phyloP scores from a whole-genome alignment of 257 asterid species.

The Avicennia marina region DNA sequence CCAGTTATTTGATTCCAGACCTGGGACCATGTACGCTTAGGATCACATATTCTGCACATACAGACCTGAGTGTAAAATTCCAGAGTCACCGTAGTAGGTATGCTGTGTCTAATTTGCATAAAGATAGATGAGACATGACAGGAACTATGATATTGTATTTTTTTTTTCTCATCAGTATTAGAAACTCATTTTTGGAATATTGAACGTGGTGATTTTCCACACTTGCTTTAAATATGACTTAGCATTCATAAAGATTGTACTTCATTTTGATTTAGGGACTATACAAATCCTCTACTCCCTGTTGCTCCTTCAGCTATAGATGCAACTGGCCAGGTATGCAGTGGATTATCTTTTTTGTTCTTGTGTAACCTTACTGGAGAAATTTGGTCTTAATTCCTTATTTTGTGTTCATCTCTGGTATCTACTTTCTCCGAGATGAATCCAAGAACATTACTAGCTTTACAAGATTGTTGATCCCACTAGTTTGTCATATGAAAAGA shows the following conservation, averaged over 20 bases:
- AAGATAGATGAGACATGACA: constrained; percentile 1
- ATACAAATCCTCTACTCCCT: constrained; percentile 65
- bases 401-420: not conserved
- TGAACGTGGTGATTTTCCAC: not conserved
- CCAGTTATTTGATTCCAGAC: constrained; percentile 60
- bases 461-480: no score
- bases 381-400: not conserved
- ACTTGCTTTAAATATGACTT: not conserved
- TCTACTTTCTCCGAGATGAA: no score
- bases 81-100: constrained; percentile 67
- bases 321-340: constrained; percentile 59
- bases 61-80: constrained; percentile 71
- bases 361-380: not conserved
- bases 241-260: not conserved
- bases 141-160: not conserved
- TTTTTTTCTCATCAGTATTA: not conserved
- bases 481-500: no score
- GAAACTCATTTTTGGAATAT: not conserved
- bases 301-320: constrained; percentile 79
- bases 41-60: constrained; percentile 72
- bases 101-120: not conserved
- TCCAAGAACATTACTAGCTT: no score
- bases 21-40: constrained; percentile 63
- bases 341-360: not conserved
- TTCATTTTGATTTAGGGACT: constrained; percentile 47